Evolutionary conservation across 805 yeast genomes (phyloP), one percentile per base, ranked within the genome.

Genomic region (Metschnikowia corniflorae): DNA sequence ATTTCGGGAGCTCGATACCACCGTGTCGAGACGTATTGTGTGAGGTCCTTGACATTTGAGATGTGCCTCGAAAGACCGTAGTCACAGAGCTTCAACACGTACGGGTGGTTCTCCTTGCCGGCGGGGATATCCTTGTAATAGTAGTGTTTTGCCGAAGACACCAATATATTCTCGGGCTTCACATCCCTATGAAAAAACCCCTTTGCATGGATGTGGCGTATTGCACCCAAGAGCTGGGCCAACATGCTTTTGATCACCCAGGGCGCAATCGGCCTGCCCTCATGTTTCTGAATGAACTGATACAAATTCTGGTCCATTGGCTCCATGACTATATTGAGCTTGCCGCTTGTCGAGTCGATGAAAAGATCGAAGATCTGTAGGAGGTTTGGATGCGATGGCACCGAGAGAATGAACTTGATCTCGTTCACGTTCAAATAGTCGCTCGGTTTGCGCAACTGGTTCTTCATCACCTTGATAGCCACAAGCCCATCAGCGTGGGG

Each of bases 1-100:
- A 85, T 82, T 55, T 85, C 95, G 0, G 95, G 95, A 0, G 91
- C 77, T 44, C 95, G 67, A 52, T 85, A 85, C 95, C 95, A 85
- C 51, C 95, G 72, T 0, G 95, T 85, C 0, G 91, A 79, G 6
- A 85, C 86, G 47, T 85, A 85, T 2, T 82, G 79, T 0, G 94
- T 85, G 51, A 76, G 84, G 1, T 77, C 77, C 39, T 67, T 70
- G 18, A 55, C 59, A 53, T 77, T 75, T 30, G 66, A 60, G 8
- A 74, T 64, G 41, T 74, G 75, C 48, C 93, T 72, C 9, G 91
- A 84, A 40, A 85, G 65, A 0, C 94, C 95, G 58, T 80, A 85
- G 58, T 85, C 95, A 2, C 89, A 89, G 29, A 85, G 62, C 56
- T 85, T 85, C 7, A 85, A 75, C 12, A 83, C 73, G 49, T 79